Evolutionary conservation across 1,284 basidiomycete species (phyloP).

Genomic region (Malassezia sp.): DNA sequence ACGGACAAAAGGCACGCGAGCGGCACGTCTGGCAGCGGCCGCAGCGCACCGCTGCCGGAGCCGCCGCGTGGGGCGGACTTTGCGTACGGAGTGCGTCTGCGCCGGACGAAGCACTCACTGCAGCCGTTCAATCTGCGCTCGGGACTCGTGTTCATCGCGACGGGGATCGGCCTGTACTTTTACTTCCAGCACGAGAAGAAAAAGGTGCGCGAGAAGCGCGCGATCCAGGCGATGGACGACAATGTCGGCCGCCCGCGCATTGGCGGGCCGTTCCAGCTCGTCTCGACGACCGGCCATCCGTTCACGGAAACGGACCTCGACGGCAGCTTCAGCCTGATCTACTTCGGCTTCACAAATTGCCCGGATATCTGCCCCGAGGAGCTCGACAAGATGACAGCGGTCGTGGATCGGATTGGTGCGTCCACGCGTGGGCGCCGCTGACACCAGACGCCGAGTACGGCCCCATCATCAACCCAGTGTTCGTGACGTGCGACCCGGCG

Average conservation of each 20-base stretch:
- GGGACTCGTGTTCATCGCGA: constrained; percentile 67
- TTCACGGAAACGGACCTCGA: constrained; percentile 76
- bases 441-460: constrained; percentile 53
- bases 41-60: too few relatives aligned
- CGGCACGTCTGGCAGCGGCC: too few relatives aligned
- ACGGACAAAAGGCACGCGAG: too few relatives aligned
- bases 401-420: constrained; percentile 66
- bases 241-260: constrained; percentile 60
- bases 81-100: too few relatives aligned
- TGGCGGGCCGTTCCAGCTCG: constrained; percentile 67
- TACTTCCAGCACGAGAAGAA: constrained; percentile 82
- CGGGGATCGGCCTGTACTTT: constrained; percentile 68
- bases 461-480: constrained; percentile 57
- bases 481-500: constrained; percentile 91
- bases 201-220: constrained; percentile 23
- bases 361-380: constrained; percentile 98
- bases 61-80: background rate
- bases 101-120: too few relatives aligned
- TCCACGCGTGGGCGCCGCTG: too few relatives aligned
- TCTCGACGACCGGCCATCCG: constrained; percentile 29
- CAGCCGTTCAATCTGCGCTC: constrained; percentile 71
- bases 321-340: constrained; percentile 69
- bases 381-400: constrained; percentile 82
- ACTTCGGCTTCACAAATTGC: constrained; percentile 59
- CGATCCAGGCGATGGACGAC: constrained; percentile 20